phyloP scores from a whole-genome alignment of 805 yeast species.

The Candida ortonii region DNA sequence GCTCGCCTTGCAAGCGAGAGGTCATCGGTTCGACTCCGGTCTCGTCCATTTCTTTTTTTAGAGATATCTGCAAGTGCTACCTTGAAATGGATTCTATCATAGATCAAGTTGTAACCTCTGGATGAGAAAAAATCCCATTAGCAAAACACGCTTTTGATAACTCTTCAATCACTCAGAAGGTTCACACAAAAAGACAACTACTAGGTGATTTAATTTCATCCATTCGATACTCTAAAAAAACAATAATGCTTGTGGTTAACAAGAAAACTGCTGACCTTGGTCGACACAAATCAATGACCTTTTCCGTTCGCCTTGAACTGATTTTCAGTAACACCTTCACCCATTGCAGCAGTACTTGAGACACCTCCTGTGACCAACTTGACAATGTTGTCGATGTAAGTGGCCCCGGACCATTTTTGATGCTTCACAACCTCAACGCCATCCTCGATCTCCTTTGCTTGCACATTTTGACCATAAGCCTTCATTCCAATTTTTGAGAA shows the following conservation, averaged over 20 bases:
- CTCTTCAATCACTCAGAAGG: no score
- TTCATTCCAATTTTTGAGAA: conserved; percentile 86
- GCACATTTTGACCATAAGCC: conserved; percentile 88
- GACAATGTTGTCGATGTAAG: conserved; percentile 86
- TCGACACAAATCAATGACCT: conserved; percentile 2
- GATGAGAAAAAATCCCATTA: no score
- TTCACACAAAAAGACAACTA: no score
- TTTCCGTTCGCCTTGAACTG: conserved; percentile 60
- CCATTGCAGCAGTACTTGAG: conserved; percentile 96
- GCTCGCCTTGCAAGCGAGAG: conserved; percentile 75
- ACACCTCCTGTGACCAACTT: conserved; percentile 93
- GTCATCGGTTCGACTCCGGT: conserved; percentile 78
- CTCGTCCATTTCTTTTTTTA: conserved; percentile 53
- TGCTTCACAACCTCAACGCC: conserved; percentile 96
- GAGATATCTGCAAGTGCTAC: no score
- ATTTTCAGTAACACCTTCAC: conserved; percentile 96
- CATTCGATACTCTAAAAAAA: no score
- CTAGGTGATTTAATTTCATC: no score
- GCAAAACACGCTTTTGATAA: no score
- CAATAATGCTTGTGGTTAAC: no score
- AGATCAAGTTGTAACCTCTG: no score
- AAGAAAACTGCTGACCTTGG: no score
- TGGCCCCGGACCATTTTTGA: conserved; percentile 99
- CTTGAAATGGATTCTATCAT: no score
- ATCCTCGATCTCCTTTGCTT: conserved; percentile 79